phyloP scores from a whole-genome alignment of 305 asterid species.

The Solanum hybrid region DNA sequence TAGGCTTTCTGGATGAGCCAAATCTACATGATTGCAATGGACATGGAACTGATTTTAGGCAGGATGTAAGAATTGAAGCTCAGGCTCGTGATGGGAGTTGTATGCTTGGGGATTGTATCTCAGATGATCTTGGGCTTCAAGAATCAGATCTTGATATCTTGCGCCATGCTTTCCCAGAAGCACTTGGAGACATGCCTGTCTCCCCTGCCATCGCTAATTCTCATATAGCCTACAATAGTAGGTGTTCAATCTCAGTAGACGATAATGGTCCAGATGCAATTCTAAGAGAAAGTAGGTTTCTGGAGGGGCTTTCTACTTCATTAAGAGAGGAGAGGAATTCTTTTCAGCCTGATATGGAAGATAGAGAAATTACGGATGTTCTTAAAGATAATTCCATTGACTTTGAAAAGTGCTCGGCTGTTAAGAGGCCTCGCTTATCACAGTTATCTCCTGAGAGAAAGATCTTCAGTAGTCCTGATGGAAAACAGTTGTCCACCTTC shows the following conservation, averaged over 20 bases:
- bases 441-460: conserved; percentile 15
- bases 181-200: conserved; percentile 26
- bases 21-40: conserved; percentile 38
- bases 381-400: conserved; percentile 17
- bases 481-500: conserved; percentile 24
- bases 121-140: conserved; percentile 45
- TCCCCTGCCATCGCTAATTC: conserved; percentile 19
- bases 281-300: conserved; percentile 40
- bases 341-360: conserved; percentile 30
- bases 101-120: neutral
- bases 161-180: conserved; percentile 54
- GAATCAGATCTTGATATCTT: conserved; percentile 62
- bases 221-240: conserved; percentile 24
- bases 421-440: conserved; percentile 12
- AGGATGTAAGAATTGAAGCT: conserved; percentile 29
- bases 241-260: conserved; percentile 31
- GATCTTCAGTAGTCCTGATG: conserved; percentile 9
- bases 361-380: conserved; percentile 13
- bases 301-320: conserved; percentile 30
- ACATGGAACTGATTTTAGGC: conserved; percentile 40
- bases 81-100: conserved; percentile 30
- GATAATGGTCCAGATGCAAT: conserved; percentile 21
- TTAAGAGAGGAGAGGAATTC: conserved; percentile 25
- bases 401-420: conserved; percentile 13
- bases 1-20: conserved; percentile 46